Percentiles rank a stretch among this genome's conserved stretches.
Conservation (phyloP, 495 filamentous ascomycete genomes). For the Penicillium pancosmium region DNA sequence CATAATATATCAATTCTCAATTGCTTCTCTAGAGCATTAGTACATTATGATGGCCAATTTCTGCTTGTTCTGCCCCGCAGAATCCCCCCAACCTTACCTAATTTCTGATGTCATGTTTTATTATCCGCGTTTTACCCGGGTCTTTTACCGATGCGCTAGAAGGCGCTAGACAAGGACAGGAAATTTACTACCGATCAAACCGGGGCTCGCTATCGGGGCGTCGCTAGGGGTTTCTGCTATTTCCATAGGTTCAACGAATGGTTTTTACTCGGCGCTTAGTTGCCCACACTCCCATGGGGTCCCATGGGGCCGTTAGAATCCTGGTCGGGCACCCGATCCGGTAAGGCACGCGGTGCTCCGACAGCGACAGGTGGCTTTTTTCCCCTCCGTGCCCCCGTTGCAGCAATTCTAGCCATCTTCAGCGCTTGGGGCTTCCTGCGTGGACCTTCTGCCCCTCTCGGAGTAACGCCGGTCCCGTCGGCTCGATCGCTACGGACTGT, state of each 20-base stretch:
- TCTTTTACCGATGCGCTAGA: conserved; percentile 11
- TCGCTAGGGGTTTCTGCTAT: neutral
- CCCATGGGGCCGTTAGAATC: neutral
- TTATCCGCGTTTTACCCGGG: conserved; percentile 20
- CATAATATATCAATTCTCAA: neutral
- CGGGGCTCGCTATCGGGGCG: neutral
- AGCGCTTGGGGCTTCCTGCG: neutral
- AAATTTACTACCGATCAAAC: neutral
- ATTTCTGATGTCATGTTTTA: conserved; percentile 19
- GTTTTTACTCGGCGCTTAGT: neutral
- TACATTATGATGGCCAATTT: neutral
- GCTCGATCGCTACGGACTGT: conserved; percentile 16
- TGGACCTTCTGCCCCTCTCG: conserved; percentile 1
- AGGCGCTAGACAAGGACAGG: conserved; percentile 2
- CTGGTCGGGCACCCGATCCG: conserved; percentile 18
- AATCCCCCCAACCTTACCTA: neutral
- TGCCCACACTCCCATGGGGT: neutral
- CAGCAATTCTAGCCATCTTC: neutral
- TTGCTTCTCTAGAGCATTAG: neutral
- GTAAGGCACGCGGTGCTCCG: conserved; percentile 3
- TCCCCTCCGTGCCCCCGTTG: neutral
- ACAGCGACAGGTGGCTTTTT: conserved; percentile 3
- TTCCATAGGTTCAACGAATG: neutral
- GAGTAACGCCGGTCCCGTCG: conserved; percentile 15
- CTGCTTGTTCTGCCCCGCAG: neutral